Evolutionary conservation across 2,329 filamentous ascomycete genomes (phyloP).

Genomic region (Alternaria infectoria): DNA sequence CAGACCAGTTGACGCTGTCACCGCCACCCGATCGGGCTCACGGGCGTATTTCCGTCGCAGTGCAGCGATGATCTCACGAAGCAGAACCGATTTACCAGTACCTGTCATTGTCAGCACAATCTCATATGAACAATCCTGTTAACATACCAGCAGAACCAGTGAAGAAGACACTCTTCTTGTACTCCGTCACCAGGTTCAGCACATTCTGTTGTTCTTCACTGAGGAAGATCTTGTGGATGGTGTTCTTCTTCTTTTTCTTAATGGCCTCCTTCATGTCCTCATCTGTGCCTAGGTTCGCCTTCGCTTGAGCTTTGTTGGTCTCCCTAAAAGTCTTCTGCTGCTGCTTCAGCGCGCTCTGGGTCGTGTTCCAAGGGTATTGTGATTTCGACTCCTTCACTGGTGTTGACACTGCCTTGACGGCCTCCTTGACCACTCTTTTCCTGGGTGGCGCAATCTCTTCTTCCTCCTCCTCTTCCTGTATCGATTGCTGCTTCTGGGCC

Average conservation of each 20-base stretch:
- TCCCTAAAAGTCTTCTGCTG: slow-evolving; percentile 76
- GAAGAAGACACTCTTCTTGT: slow-evolving; percentile 92
- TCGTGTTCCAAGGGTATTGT: slow-evolving; percentile 71
- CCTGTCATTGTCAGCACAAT: slow-evolving; percentile 47
- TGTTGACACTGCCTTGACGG: slow-evolving; percentile 49
- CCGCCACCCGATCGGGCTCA: slow-evolving; percentile 84
- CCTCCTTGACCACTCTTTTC: slow-evolving; percentile 43
- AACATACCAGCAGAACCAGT: slow-evolving; percentile 82
- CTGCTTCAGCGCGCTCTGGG: slow-evolving; percentile 75
- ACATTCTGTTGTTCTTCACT: slow-evolving; percentile 88
- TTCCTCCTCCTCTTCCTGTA: slow-evolving; percentile 24
- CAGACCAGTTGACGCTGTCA: slow-evolving; percentile 93
- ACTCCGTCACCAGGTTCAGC: slow-evolving; percentile 78
- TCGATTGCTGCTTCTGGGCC: slow-evolving; percentile 40
- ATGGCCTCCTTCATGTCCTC: slow-evolving; percentile 58
- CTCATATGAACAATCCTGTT: neutral
- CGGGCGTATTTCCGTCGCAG: slow-evolving; percentile 76
- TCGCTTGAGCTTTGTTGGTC: slow-evolving; percentile 61
- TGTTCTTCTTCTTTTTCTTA: slow-evolving; percentile 52
- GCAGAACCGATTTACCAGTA: slow-evolving; percentile 95
- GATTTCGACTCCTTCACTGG: slow-evolving; percentile 50
- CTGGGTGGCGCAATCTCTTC: slow-evolving; percentile 30
- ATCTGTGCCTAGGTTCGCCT: slow-evolving; percentile 43
- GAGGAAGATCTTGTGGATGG: slow-evolving; percentile 68
- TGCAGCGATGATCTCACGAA: slow-evolving; percentile 86